Percentiles rank a stretch among this genome's conserved stretches.
Evolutionary conservation across 345 rosid genomes (phyloP).

Genomic region (Moringa oleifera): DNA sequence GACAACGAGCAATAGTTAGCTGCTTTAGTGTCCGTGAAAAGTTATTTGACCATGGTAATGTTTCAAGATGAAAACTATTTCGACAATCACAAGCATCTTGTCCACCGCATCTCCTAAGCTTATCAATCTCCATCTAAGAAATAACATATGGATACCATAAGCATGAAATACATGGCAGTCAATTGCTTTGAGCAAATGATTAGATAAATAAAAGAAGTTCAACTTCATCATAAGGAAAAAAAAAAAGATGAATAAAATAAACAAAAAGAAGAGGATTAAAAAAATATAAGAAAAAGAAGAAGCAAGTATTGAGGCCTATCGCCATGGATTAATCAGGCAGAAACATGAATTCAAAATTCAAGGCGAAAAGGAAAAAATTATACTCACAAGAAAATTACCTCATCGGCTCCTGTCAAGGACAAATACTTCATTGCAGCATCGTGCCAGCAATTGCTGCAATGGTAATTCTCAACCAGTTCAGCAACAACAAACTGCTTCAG

Average conservation of each 20-base stretch:
- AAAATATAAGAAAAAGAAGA: slow-evolving; percentile 2
- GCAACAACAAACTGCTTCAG: slow-evolving; percentile 53
- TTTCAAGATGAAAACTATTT: slow-evolving; percentile 31
- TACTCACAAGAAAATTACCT: slow-evolving; percentile 32
- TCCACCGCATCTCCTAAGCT: slow-evolving; percentile 43
- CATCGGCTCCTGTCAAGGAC: slow-evolving; percentile 31
- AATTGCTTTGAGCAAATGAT: background rate
- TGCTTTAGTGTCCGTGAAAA: slow-evolving; percentile 52
- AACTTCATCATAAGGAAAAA: background rate
- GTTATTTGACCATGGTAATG: slow-evolving; percentile 70
- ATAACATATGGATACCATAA: slow-evolving; percentile 9
- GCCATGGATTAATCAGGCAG: background rate
- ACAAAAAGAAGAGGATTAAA: background rate
- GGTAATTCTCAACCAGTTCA: slow-evolving; percentile 63
- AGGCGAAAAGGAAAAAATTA: background rate
- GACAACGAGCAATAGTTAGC: slow-evolving; percentile 56
- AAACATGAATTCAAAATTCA: no score
- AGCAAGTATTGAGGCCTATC: background rate
- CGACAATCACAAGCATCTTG: slow-evolving; percentile 60
- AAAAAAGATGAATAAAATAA: no score
- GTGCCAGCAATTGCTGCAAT: slow-evolving; percentile 84
- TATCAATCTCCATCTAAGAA: slow-evolving; percentile 44
- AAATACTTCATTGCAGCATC: slow-evolving; percentile 58
- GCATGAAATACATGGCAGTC: background rate
- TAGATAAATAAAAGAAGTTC: background rate